Base-by-base conservation (phyloP, 2,329 filamentous ascomycete genomes). In the Curvularia spicifera region DNA sequence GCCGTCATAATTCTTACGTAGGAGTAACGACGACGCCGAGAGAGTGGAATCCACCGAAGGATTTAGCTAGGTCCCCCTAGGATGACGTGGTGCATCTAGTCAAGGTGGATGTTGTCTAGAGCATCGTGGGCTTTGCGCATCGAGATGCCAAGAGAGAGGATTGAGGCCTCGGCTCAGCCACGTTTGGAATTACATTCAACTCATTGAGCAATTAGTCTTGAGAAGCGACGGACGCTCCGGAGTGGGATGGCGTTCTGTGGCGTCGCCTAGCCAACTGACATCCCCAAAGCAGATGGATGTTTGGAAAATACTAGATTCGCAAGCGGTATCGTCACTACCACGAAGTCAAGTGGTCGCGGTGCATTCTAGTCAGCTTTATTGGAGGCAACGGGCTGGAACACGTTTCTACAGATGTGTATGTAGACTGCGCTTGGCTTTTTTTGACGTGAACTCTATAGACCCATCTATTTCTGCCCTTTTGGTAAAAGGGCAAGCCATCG, bases 11-110 rank as follows among this genome's bases (percentile, higher is more conserved):
- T 24, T 18, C 9, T 33, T 31, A 50, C 35, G 48, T 20, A 43
- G 53, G 20, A 55, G 51, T 29, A 58, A 63, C 59, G 55, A 51
- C 54, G 49, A 56, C 56, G 49, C 35, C 55, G 52, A 52, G 45
- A 53, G 52, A 51, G 48, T 26, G 42, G 49, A 40, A 35, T 26
- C 42, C 37, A 35, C 42, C 1, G 20, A 53, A 39, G 44, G 26
- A 40, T 50, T 20, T 18, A 24, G 54, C 46, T 22, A 31, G 22
- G n/a, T 35, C 33, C 31, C 44, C 50, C 51, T 57, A 47, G 54
- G 48, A 55, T 61, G 49, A 45, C 10, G 18, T 24, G 43, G 39
- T 44, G 46, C 49, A 40, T 52, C 51, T 48, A 45, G 50, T 53
- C 22, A 31, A 26, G 29, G 26, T 48, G 40, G 33, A 51, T 31